Evolutionary conservation across 192 early-diverging fungal genomes (phyloP).

Genomic region (Podila verticillata): DNA sequence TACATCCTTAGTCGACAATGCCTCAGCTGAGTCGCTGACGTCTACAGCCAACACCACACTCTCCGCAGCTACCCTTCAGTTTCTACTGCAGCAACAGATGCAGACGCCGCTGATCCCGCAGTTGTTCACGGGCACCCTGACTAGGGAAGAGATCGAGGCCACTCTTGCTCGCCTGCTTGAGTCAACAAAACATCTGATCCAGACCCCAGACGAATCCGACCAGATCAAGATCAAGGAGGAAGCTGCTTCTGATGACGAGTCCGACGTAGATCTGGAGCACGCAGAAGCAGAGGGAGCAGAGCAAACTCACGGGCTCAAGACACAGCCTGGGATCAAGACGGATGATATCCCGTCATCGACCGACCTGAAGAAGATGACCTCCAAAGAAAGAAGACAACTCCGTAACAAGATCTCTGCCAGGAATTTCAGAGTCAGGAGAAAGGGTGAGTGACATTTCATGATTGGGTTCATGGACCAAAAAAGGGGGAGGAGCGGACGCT

Average conservation of each 20-base stretch:
- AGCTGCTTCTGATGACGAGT: conserved; percentile 40
- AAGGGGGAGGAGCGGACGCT: neutral
- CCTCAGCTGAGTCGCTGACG: conserved; percentile 21
- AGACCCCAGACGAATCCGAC: conserved; percentile 10
- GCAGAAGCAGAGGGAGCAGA: conserved; percentile 12
- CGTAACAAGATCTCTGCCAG: conserved; percentile 90
- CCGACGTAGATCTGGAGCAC: conserved; percentile 27
- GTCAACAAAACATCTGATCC: conserved; percentile 41
- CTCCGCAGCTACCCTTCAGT: conserved; percentile 47
- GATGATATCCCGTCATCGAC: conserved; percentile 54
- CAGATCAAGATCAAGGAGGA: conserved; percentile 32
- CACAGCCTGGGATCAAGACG: conserved; percentile 50
- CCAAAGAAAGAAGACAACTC: conserved; percentile 83
- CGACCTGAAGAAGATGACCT: conserved; percentile 71
- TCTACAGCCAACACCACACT: conserved; percentile 40
- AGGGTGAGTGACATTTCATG: conserved; percentile 59
- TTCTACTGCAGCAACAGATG: conserved; percentile 39
- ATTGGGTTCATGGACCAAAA: neutral
- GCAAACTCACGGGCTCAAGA: conserved; percentile 47
- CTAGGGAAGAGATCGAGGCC: conserved; percentile 40
- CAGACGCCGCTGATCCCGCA: conserved; percentile 48
- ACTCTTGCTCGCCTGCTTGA: conserved; percentile 41
- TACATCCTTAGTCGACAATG: neutral
- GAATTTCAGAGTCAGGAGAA: conserved; percentile 86
- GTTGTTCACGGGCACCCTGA: conserved; percentile 43